Conservation (phyloP, 306 rosid species). For the Cucurbita pepo region DNA sequence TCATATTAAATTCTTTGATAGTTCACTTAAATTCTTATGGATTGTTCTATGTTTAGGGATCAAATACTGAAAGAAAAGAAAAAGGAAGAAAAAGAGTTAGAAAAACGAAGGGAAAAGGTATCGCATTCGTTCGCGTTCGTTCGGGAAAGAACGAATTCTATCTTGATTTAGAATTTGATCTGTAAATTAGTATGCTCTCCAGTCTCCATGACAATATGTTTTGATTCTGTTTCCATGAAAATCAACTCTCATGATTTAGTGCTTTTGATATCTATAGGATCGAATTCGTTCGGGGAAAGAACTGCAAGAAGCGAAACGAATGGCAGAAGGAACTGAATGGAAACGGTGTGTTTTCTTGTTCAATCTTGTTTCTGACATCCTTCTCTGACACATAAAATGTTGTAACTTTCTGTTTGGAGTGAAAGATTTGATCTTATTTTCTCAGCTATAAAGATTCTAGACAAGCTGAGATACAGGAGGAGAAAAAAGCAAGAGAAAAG, state of each 20-base stretch:
- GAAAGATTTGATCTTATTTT: background rate
- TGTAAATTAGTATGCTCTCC: no score
- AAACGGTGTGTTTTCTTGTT: slow-evolving; percentile 26
- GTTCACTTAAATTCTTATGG: background rate
- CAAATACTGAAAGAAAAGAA: slow-evolving; percentile 18
- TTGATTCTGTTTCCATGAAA: background rate
- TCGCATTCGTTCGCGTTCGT: background rate
- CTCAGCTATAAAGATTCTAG: slow-evolving; percentile 28
- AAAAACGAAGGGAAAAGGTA: slow-evolving; percentile 63
- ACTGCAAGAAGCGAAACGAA: slow-evolving; percentile 37
- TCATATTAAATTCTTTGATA: background rate
- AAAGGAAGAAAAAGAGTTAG: slow-evolving; percentile 22
- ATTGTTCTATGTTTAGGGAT: slow-evolving; percentile 25
- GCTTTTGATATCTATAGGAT: slow-evolving; percentile 29
- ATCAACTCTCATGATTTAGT: background rate
- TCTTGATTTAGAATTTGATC: background rate
- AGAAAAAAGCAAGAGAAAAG: slow-evolving; percentile 50
- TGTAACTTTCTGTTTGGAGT: background rate
- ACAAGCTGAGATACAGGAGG: slow-evolving; percentile 63
- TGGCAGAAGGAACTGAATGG: slow-evolving; percentile 53
- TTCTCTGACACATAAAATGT: background rate
- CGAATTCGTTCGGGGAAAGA: slow-evolving; percentile 53
- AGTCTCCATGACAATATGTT: background rate
- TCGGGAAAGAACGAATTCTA: background rate
- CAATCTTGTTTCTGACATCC: background rate